A percentile compares a stretch with the other conserved stretches of the same genome.
phyloP scores from a whole-genome alignment of 106 monocot species.

The Alisma plantagoaquatica region DNA sequence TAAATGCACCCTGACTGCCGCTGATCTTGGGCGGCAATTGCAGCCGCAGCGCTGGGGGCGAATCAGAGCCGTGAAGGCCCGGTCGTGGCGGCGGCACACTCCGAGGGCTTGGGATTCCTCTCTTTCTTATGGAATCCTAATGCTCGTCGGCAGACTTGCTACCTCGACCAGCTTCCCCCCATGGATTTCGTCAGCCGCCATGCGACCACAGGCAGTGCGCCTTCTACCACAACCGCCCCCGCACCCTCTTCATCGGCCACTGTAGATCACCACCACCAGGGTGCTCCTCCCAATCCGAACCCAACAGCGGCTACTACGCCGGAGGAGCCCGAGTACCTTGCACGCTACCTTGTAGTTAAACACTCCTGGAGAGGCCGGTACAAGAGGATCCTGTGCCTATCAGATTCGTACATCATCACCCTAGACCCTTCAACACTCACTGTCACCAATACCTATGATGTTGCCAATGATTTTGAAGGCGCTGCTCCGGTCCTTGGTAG shows the following conservation, averaged over 20 bases:
- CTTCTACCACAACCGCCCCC: constrained; percentile 6
- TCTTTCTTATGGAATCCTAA: constrained; percentile 39
- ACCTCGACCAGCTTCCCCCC: constrained; percentile 47
- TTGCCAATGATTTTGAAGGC: constrained; percentile 45
- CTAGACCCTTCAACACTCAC: constrained; percentile 69
- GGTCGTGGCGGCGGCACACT: constrained; percentile 24
- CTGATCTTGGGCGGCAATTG: too few relatives aligned
- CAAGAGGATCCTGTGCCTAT: constrained; percentile 82
- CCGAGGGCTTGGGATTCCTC: constrained; percentile 25
- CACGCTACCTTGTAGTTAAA: constrained; percentile 80
- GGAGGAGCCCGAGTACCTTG: constrained; percentile 92
- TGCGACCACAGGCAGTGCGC: constrained; percentile 16
- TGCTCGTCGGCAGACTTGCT: constrained; percentile 25
- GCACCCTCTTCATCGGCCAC: constrained; percentile 14
- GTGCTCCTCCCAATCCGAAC: background rate
- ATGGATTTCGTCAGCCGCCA: constrained; percentile 97
- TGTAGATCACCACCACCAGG: constrained; percentile 6
- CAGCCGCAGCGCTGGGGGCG: constrained; percentile 86
- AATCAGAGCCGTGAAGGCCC: constrained; percentile 70
- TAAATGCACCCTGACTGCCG: too few relatives aligned
- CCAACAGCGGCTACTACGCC: constrained; percentile 12
- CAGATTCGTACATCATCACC: constrained; percentile 44
- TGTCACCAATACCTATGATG: constrained; percentile 83
- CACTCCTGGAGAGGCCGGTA: constrained; percentile 98
- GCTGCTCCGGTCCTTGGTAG: constrained; percentile 62